Base-by-base conservation (phyloP, 495 filamentous ascomycete genomes). In the Neurospora africana region DNA sequence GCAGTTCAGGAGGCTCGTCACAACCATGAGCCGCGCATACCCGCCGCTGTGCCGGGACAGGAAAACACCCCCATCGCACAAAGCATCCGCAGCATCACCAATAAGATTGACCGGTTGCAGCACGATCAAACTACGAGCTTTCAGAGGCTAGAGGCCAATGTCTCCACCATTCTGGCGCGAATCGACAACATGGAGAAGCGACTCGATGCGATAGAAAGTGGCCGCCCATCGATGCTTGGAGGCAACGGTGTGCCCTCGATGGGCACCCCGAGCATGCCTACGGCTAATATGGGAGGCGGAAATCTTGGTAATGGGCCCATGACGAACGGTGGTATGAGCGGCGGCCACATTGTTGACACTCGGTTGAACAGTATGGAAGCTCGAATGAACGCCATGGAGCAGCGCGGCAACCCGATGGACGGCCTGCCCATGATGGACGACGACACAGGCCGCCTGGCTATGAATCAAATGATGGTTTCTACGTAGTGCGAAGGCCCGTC, bases 21-120 rank as follows among this genome's bases (percentile, higher is more conserved):
- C 75, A 86, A 86, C 74, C 84, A 86, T 74, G 84, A 85, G 68
- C 77, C 84, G 21, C 83, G 84, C 39, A 70, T 82, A 27, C 75
- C 81, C 4, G 78, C 80, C 39, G 83, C 81, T 40, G 75, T 79
- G 1, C 80, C 81, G 3, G 83, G 83, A 21, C 79, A 82, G 67
- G 84, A 85, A 68, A 83, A 83, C 73, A 80, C 82, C 0, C 82
- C 84, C 6, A 77, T 82, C 41, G 82, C 83, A 0, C 84, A 85
- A 72, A 83, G 78, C 70, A 79, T 86, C 10, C 79, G 84, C 19
- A 82, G 76, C 65, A 69, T 85, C 5, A 81, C 77, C n/a, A 82
- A 85, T 70, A 86, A 85, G 77, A 70, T 86, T 44, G 84, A 86
- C 68, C 82, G 84, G 11, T 78, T 85, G 70, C 73, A 76, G 23